Base-by-base conservation (phyloP, 805 yeast genomes). In the Ogataea paradorogensis region DNA sequence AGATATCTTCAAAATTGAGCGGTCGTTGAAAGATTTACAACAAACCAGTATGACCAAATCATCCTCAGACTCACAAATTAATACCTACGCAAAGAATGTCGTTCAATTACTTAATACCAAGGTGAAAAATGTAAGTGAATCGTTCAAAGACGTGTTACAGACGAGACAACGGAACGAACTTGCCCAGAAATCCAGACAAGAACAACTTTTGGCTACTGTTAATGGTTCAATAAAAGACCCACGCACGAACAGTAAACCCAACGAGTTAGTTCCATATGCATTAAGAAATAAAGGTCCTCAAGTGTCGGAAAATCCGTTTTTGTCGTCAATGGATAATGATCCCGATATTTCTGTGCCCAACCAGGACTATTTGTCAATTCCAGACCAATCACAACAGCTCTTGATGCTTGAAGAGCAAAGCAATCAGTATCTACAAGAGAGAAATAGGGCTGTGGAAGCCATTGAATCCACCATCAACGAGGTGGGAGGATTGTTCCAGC, bases 391-490 rank as follows among this genome's bases (percentile, higher is more conserved):
- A 27, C 95, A 89, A 53, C 82, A 85, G 51, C 62, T 88, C 52
- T 70, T 86, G 55, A 65, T 90, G 61, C 71, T 89, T 55, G 97
- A 91, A 54, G 96, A 90, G 61, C 95, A 88, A 52, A 80, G 78
- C 48, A 74, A 70, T 44, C 72, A 72, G 40, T 93, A 93, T 58
- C 67, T 90, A 40, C 91, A 82, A 54, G 93, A 84, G 51, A 74
- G 99, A 55, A 82, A 81, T 53, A 62, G 81, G 32, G 99, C 99
- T 0, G 96, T 93, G 36, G 98, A 91, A 58, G 87, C 97, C 0
- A 93, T 93, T 35, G 99, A 93, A 60, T 76, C 88, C n/a, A 93
- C 99, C 0, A 93, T 93, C 46, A 91, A 91, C 56, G 98, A 93
- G 62, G 95, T 93, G 34, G 99, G 99, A 30, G 84, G 85, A 35